Base-by-base conservation (phyloP, 2,329 filamentous ascomycete species). In the Colletotrichum costaricense region DNA sequence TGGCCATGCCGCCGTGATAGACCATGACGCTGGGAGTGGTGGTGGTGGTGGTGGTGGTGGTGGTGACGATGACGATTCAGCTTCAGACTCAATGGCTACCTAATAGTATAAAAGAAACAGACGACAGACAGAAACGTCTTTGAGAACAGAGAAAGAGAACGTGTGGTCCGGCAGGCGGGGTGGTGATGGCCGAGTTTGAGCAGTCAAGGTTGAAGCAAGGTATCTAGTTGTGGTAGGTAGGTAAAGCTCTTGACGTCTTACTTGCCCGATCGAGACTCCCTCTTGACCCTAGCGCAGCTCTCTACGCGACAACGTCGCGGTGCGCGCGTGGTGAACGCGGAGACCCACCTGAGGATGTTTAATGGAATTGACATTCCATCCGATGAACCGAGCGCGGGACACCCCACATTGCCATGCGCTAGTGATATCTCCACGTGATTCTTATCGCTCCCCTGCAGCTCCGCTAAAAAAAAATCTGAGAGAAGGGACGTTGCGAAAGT, bases 1-100 rank as follows among this genome's bases (percentile, higher is more conserved):
- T 76, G 49, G 74, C 74, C 71, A 75, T 74, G 72, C 72, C 72
- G 59, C 67, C 73, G 42, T 62, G 55, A 26, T 71, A 73, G n/a
- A 66, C 56, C 71, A 73, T 73, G 66, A 64, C 59, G 55, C 63
- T 38, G 46, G 30, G 33, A 19, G n/a, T 26, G 52, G 33, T 46
- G 33, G 57, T 57, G 63, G 33, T 46, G 33, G 57, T 57, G 59
- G n/a, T 26, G 52, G 33, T 46, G 33, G 57, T 57, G 63, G 33
- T 46, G 33, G 57, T 57, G 59, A 26, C 52, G 46, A 49, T 56
- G 38, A 52, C 33, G 68, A 56, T 49, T 33, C 57, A 4, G 26
- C 38, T 35, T 28, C 28, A 26, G 38, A 26, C 38, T 35, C 52
- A 46, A 54, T 60, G 7, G 28, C 19, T 22, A 49, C 19, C 16